Evolutionary conservation across 352 stramenopile species (phyloP), one percentile per base, ranked within the genome.

Genomic region (Phytopythium helicoides): DNA sequence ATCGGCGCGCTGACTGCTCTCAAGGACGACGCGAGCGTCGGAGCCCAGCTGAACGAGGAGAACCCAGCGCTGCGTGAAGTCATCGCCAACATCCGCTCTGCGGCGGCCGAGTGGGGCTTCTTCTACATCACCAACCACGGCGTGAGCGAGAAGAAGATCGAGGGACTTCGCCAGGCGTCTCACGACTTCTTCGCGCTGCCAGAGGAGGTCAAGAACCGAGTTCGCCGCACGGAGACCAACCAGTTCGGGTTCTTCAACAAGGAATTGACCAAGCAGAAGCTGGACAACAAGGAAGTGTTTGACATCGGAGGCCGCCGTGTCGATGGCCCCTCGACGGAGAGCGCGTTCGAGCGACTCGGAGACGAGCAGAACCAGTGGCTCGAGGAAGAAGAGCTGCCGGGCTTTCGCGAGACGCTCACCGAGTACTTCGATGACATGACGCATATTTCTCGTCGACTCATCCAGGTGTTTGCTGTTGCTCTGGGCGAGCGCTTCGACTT

Each of bases 171-270:
- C 10, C 36, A 60, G 9, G 58, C 69, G 35, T 91, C 78, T 58
- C 56, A 61, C 22, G 33, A 48, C 11, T 96, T 95, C 65, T 97
- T 97, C 64, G 48, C 45, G n/a, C 58, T 94, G n/a, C 83, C 83
- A 11, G 69, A 78, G 46, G 51, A 80, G 3, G 54, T 70, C 18
- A 83, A 85, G 60, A 38, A 54, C 18, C 52, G 31, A 2, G 53
- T 91, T 58, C 87, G 56, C n/a, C 92, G 82, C 64, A 73, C 14
- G 64, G 69, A 50, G 47, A 64, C 54, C 39, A 96, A 96, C 70
- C 68, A 85, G 40, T 66, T 83, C 39, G 89, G 89, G 38, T 97
- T 81, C 58, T 96, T 94, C 70, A 85, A 96, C 59, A 81, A 94
- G 58, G 89, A 97, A 58, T 59, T 96, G 33, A 97, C 89, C 23